Conservation (phyloP, 2,329 filamentous ascomycete species). For the Ophiognomonia clavigignenti-juglandacearum region DNA sequence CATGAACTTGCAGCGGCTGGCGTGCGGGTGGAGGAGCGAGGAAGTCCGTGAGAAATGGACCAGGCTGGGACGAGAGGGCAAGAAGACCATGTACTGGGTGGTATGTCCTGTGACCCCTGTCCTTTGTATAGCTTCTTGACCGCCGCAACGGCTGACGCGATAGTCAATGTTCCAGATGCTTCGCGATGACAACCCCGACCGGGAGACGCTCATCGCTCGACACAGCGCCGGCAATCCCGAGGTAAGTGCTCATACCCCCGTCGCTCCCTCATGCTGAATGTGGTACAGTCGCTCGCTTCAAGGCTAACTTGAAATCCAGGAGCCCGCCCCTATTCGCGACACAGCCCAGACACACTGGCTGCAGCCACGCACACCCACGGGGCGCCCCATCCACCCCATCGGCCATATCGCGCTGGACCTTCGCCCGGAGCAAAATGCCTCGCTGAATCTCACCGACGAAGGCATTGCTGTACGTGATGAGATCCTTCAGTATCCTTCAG, state of each 20-base stretch:
- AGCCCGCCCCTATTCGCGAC: slow-evolving; percentile 29
- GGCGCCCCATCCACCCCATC: slow-evolving; percentile 29
- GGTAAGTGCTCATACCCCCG: slow-evolving; percentile 20
- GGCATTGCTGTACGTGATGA: slow-evolving; percentile 11
- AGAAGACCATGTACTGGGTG: slow-evolving; percentile 36
- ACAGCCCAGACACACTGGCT: slow-evolving; percentile 27
- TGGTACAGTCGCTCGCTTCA: too few relatives aligned
- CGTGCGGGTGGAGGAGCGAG: slow-evolving; percentile 39
- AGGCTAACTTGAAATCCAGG: too few relatives aligned
- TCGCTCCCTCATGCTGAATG: too few relatives aligned
- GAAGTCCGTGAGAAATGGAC: slow-evolving; percentile 30
- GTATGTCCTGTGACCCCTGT: slow-evolving; percentile 28
- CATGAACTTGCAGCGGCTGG: slow-evolving; percentile 37
- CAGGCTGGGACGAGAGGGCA: slow-evolving; percentile 27
- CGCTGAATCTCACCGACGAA: slow-evolving; percentile 25
- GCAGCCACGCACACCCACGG: slow-evolving; percentile 25
- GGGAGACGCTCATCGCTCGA: slow-evolving; percentile 24
- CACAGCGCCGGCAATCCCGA: slow-evolving; percentile 27
- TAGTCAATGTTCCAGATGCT: slow-evolving; percentile 28
- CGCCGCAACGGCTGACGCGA: too few relatives aligned
- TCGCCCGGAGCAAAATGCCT: slow-evolving; percentile 25
- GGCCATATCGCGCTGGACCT: slow-evolving; percentile 35
- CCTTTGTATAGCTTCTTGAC: too few relatives aligned
- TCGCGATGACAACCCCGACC: slow-evolving; percentile 24
- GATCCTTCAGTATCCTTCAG: background rate